phyloP scores from a whole-genome alignment of 2,329 filamentous ascomycete genomes.

The Huntiella bhutanensis region DNA sequence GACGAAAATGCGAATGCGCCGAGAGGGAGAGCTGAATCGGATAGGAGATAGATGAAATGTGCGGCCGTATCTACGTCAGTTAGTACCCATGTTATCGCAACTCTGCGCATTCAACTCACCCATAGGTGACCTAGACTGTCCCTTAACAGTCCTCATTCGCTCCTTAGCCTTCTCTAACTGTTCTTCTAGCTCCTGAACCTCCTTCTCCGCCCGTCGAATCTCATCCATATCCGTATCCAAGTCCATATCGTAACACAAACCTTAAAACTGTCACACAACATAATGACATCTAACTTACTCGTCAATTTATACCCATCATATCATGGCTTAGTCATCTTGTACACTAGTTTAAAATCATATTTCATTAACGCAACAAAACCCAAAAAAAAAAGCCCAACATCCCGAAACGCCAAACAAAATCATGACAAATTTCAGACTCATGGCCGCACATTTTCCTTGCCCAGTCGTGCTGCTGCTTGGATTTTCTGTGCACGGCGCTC shows the following conservation, averaged over 20 bases:
- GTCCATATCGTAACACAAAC: neutral
- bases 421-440: constrained; percentile 12
- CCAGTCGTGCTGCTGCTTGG: constrained; percentile 17
- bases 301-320: too few relatives aligned
- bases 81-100: neutral
- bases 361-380: too few relatives aligned
- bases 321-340: too few relatives aligned
- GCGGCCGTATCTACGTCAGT: constrained; percentile 16
- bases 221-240: neutral
- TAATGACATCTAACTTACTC: constrained; percentile 11
- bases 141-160: neutral
- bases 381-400: neutral
- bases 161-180: neutral
- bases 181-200: constrained; percentile 7
- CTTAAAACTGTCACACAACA: constrained; percentile 1
- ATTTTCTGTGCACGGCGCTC: constrained; percentile 33
- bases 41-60: constrained; percentile 58
- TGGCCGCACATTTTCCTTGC: constrained; percentile 33
- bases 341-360: too few relatives aligned
- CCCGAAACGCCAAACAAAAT: constrained; percentile 1
- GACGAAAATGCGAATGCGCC: constrained; percentile 79
- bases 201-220: constrained; percentile 2
- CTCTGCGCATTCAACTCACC: too few relatives aligned
- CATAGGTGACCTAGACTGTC: neutral
- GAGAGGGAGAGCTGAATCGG: constrained; percentile 64